Base-by-base conservation (phyloP, 495 filamentous ascomycete species). In the Melanomma pulvis-pyrius region DNA sequence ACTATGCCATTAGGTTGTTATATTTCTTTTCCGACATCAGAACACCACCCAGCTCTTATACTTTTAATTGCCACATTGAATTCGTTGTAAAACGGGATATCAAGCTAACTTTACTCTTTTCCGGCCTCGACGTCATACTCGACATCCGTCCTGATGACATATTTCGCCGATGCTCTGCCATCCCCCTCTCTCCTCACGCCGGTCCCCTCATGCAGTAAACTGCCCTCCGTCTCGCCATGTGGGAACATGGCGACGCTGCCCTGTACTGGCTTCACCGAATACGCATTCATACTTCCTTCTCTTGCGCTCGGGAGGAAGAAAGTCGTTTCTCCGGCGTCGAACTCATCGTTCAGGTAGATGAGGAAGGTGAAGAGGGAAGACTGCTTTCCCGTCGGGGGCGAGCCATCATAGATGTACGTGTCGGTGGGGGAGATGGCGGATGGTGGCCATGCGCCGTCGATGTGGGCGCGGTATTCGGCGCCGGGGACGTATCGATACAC, bases 291-390 rank as follows among this genome's bases (percentile, higher is more conserved):
- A 21, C 52, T 70, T 4, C 81, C 81, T 59, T 83, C 80, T 36
- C 70, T 68, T 12, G 72, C 74, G 29, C 74, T 74, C 4, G 81
- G 80, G 2, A 81, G 32, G 70, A 83, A 83, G 67, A 80, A 83
- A 2, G 79, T 83, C 0, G 81, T 83, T 66, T 83, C 80, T 32
- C 81, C 81, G 25, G 74, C 79, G 60, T 80, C 76, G 50, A 83
- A 83, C 55, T 83, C 81, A 51, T 83, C 81, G 49, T 82, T 83
- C 25, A 83, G 65, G 57, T 83, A 83, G 4, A 83, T 77, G n/a
- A 83, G 66, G 69, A 82, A 82, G 2, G 81, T 82, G 28, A 82
- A 81, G 19, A 82, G 64, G 2, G 77, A 79, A 32, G 78, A 81
- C 66, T 82, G 81, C 61, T 78, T 80, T 50, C 73, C 77, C 12